phyloP scores from a whole-genome alignment of 2,329 filamentous ascomycete species.

The Metarhizium guizhouense region DNA sequence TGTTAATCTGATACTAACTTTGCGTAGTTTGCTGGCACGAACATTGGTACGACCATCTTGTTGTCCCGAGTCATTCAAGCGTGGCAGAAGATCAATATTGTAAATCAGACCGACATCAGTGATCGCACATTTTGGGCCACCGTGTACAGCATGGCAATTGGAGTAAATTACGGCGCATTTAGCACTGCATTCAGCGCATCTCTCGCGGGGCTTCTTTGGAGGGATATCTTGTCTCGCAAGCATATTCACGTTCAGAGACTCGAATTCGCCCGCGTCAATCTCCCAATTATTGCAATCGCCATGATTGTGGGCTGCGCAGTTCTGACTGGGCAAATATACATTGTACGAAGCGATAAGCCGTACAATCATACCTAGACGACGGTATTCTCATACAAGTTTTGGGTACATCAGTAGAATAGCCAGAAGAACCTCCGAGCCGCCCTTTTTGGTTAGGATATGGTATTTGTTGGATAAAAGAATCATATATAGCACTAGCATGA shows the following conservation, averaged over 20 bases:
- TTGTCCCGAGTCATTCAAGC: conserved; percentile 61
- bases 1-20: neutral
- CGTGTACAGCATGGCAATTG: conserved; percentile 65
- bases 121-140: conserved; percentile 65
- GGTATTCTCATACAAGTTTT: neutral
- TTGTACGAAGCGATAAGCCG: conserved; percentile 21
- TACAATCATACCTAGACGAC: conserved; percentile 3
- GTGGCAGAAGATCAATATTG: conserved; percentile 52
- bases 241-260: conserved; percentile 54
- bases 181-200: conserved; percentile 65
- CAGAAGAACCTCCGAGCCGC: no score
- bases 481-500: no score
- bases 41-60: conserved; percentile 68
- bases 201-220: conserved; percentile 62
- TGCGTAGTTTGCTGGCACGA: conserved; percentile 63
- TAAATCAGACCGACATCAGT: conserved; percentile 39
- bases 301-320: conserved; percentile 57
- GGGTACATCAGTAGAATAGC: no score
- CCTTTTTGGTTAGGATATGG: neutral
- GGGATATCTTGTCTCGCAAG: conserved; percentile 59
- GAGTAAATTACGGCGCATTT: conserved; percentile 68
- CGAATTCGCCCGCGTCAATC: conserved; percentile 60
- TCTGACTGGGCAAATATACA: conserved; percentile 55
- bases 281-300: conserved; percentile 60
- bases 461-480: neutral